Percentiles rank a stretch among this genome's conserved stretches.
Evolutionary conservation across 495 filamentous ascomycete species (phyloP).

Genomic region (Clohesyomyces aquaticus): DNA sequence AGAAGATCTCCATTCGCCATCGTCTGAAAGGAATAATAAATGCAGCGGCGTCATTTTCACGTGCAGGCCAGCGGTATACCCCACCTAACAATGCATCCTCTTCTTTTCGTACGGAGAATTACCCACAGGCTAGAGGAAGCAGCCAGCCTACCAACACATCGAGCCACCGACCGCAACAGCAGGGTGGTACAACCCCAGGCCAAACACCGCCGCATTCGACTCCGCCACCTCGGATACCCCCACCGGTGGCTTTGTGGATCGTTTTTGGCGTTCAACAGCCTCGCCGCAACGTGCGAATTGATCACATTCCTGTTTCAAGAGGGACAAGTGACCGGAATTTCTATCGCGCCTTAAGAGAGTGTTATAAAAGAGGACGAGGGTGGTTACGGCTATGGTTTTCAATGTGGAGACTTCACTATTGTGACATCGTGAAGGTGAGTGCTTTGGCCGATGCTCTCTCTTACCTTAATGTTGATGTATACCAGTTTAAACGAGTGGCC

Average conservation of each 20-base stretch:
- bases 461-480: background rate
- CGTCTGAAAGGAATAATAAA: background rate
- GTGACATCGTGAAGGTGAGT: conserved; percentile 5
- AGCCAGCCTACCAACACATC: background rate
- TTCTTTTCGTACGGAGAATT: background rate
- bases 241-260: background rate
- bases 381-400: conserved; percentile 1
- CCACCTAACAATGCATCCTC: background rate
- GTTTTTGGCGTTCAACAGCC: conserved; percentile 1
- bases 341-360: background rate
- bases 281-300: background rate
- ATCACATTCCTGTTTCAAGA: background rate
- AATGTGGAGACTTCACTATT: conserved; percentile 8
- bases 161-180: background rate
- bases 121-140: background rate
- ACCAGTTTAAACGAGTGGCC: conserved; percentile 6
- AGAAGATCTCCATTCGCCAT: background rate
- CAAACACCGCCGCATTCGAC: background rate
- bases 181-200: no score
- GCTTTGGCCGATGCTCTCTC: background rate
- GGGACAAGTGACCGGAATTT: background rate
- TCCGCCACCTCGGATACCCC: background rate
- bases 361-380: background rate
- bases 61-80: background rate
- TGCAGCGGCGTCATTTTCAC: background rate